These are phyloP conservation scores for Akanthomyces muscarius DNA, from an alignment of 2,329 filamentous ascomycete genomes.

Conservation along the genomic window DNA sequence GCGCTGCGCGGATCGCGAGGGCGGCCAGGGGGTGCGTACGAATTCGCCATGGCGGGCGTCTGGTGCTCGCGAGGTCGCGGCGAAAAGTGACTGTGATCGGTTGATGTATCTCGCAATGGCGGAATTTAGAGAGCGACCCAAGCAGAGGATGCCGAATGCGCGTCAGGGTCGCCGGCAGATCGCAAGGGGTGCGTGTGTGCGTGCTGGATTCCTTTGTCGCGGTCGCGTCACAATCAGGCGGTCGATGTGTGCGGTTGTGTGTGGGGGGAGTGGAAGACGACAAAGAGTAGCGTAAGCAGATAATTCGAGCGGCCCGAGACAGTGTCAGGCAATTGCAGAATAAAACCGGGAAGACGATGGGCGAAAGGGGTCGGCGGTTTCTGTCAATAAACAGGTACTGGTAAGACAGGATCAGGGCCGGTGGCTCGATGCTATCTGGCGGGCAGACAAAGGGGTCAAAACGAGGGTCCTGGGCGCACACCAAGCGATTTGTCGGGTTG, in stretches of 20 bases:
- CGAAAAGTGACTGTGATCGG: not conserved
- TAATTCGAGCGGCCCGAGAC: not conserved
- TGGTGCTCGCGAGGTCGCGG: not conserved
- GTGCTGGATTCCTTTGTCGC: slow-evolving; percentile 9
- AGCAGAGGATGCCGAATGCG: not conserved
- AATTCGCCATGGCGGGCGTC: slow-evolving; percentile 16
- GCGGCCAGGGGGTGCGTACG: slow-evolving; percentile 6
- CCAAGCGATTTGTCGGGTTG: not conserved
- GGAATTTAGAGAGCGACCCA: not conserved
- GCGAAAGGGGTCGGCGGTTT: not conserved
- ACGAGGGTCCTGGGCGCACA: not conserved
- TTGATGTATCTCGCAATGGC: not conserved
- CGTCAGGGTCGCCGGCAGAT: not conserved
- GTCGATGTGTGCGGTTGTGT: not conserved
- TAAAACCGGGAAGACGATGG: not conserved
- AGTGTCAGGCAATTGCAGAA: not conserved
- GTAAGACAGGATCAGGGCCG: not conserved
- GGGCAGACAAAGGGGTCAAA: not conserved
- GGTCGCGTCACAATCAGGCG: slow-evolving; percentile 17
- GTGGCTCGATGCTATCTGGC: not conserved
- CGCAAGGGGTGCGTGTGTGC: not conserved
- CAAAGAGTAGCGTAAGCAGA: not conserved
- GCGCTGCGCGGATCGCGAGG: not conserved
- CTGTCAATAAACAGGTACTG: not conserved
- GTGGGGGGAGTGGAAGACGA: not conserved